These are phyloP conservation scores for Sisymbrium altissimum DNA, from an alignment of 345 rosid species.

Conservation along the genomic window DNA sequence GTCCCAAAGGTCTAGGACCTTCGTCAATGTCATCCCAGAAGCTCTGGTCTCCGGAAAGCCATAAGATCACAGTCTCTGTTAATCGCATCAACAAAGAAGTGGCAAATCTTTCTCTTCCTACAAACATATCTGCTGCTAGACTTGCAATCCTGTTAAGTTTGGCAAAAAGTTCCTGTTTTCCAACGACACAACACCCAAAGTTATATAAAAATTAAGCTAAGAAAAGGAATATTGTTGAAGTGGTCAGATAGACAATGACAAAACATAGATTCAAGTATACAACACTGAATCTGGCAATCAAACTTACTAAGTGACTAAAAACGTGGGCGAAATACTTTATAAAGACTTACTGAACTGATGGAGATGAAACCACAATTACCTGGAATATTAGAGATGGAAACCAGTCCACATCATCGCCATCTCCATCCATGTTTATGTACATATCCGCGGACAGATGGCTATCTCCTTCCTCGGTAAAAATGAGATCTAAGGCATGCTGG, in stretches of 20 bases:
- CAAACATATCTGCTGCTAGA: constrained; percentile 96
- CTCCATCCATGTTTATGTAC: constrained; percentile 83
- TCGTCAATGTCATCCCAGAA: constrained; percentile 99
- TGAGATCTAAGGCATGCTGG: constrained; percentile 96
- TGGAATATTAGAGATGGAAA: constrained; percentile 91
- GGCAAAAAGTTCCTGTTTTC: constrained; percentile 74
- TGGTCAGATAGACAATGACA: constrained; percentile 1
- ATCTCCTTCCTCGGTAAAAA: constrained; percentile 96
- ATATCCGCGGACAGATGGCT: constrained; percentile 88
- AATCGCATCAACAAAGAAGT: constrained; percentile 87
- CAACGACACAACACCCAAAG: constrained; percentile 20
- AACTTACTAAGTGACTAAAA: background rate
- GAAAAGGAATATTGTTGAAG: background rate
- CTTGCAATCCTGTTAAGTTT: constrained; percentile 81
- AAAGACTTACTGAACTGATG: constrained; percentile 5
- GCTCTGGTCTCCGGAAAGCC: constrained; percentile 94
- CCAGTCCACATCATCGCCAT: constrained; percentile 71
- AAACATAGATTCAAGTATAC: background rate
- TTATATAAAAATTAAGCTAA: background rate
- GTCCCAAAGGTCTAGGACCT: constrained; percentile 89
- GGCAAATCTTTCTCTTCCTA: constrained; percentile 93
- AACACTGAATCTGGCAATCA: background rate
- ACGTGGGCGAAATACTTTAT: background rate
- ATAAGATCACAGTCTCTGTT: constrained; percentile 90
- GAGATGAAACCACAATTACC: constrained; percentile 47